These are phyloP conservation scores for Psidium friedrichsthalianum DNA, from an alignment of 345 rosid genomes.

Conservation along the genomic window DNA sequence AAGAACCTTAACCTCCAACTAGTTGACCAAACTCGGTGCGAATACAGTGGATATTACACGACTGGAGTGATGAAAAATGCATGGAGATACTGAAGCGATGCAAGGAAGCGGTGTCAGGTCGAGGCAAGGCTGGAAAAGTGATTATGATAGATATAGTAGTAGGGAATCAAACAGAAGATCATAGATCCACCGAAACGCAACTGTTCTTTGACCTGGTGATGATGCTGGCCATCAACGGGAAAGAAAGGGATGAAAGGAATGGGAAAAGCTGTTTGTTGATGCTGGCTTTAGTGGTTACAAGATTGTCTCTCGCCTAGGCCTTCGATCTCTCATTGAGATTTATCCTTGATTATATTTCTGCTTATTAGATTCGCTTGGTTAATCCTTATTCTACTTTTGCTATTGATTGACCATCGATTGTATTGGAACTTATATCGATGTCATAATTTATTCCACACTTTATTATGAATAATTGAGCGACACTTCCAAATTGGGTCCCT, in stretches of 20 bases:
- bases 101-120: not conserved
- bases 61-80: not conserved
- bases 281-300: conserved; percentile 17
- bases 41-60: not conserved
- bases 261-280: conserved; percentile 14
- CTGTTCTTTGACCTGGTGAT: conserved; percentile 12
- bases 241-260: conserved; percentile 20
- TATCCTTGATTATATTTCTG: not conserved
- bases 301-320: conserved; percentile 7
- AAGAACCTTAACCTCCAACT: not conserved
- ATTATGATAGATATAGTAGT: conserved; percentile 6
- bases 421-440: not conserved
- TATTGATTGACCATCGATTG: not conserved
- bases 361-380: not conserved
- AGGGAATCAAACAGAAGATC: not conserved
- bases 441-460: not conserved
- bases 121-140: not conserved
- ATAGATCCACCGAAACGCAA: not conserved
- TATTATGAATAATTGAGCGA: not conserved
- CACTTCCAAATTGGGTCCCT: not conserved
- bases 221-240: conserved; percentile 7
- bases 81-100: conserved; percentile 1
- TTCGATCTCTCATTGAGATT: conserved; percentile 14
- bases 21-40: not conserved
- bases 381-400: not conserved